Base-by-base conservation (phyloP, 371 early-diverging fungal species). In the Apophysomyces ossiformis region DNA sequence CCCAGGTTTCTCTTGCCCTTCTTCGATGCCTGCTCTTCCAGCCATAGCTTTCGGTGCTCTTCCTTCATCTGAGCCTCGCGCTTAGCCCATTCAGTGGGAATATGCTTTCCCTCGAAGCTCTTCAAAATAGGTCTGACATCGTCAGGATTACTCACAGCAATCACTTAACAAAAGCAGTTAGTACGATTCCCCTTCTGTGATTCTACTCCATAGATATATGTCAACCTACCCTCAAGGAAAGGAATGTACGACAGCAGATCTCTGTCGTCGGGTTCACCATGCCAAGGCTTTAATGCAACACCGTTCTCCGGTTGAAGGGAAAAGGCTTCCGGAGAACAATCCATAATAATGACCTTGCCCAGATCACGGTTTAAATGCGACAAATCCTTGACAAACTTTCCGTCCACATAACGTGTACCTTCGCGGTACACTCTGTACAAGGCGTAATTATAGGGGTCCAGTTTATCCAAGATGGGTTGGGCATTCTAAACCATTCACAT, bases 241-340 rank as follows among this genome's bases (percentile, higher is more conserved):
- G 93, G 93, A 75, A 94, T 91, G 66, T 92, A 83, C 58, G 89
- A 91, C 58, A 86, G 72, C 61, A 98, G 75, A 70, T 90, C 92
- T 21, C 75, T 81, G 69, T 97, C 98, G 18, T 79, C 82, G 1
- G 91, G 75, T 58, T 94, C 88, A 37, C 96, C 96, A 61, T 79
- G 79, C 94, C 95, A 98, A 45, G 90, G 88, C 70, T 92, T 89
- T 66, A 94, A 78, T 37, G 84, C 67, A 37, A 97, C 75, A 18
- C 90, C 90, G 71, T 97, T 97, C 66, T 96, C 95, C 4, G 95
- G 96, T 72, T 97, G 96, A 63, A 89, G 79, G 46, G 85, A 71
- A 78, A 86, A 91, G 15, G 89, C 85, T 26, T 89, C 89, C 8
- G 91, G 88, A 70, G 92, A 88, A 16, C 87, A 87, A 70, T 96